Evolutionary conservation across 495 filamentous ascomycete genomes (phyloP).

Genomic region (Penicillium subrubescens): DNA sequence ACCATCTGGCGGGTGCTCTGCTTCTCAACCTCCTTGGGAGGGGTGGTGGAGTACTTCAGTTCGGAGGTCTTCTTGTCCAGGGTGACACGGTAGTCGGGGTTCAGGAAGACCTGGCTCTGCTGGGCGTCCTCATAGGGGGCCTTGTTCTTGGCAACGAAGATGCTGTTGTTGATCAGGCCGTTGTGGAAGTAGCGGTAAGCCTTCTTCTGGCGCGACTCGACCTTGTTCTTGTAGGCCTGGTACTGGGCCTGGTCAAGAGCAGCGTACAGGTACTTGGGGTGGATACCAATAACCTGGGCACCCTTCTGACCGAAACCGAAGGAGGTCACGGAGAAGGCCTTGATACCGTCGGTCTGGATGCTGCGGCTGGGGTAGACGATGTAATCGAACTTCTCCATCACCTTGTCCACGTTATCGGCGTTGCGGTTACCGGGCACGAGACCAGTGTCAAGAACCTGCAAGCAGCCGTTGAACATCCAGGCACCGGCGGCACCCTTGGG

Average conservation of each 20-base stretch:
- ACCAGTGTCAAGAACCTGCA: conserved; percentile 92
- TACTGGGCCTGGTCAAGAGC: conserved; percentile 87
- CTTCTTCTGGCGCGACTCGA: conserved; percentile 92
- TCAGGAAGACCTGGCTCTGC: conserved; percentile 83
- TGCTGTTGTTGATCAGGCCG: conserved; percentile 91
- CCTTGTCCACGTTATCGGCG: conserved; percentile 94
- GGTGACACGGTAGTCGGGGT: conserved; percentile 87
- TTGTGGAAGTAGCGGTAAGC: conserved; percentile 98
- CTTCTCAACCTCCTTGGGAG: conserved; percentile 58
- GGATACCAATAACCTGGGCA: conserved; percentile 94
- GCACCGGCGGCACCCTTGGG: conserved; percentile 98
- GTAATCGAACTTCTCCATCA: conserved; percentile 96
- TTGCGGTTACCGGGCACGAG: conserved; percentile 97
- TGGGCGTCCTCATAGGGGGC: conserved; percentile 89
- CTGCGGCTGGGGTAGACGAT: conserved; percentile 94
- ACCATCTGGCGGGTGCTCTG: conserved; percentile 75
- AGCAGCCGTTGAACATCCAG: conserved; percentile 98
- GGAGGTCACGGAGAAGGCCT: conserved; percentile 97
- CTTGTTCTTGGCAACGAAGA: conserved; percentile 93
- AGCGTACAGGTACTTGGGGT: conserved; percentile 93
- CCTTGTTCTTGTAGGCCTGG: conserved; percentile 80
- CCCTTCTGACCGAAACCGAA: conserved; percentile 99
- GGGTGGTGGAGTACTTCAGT: conserved; percentile 68
- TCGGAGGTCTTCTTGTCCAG: conserved; percentile 80
- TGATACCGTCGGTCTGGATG: conserved; percentile 97